Base-by-base conservation (phyloP, 2,329 filamentous ascomycete species). In the Pseudogymnoascus sp. region DNA sequence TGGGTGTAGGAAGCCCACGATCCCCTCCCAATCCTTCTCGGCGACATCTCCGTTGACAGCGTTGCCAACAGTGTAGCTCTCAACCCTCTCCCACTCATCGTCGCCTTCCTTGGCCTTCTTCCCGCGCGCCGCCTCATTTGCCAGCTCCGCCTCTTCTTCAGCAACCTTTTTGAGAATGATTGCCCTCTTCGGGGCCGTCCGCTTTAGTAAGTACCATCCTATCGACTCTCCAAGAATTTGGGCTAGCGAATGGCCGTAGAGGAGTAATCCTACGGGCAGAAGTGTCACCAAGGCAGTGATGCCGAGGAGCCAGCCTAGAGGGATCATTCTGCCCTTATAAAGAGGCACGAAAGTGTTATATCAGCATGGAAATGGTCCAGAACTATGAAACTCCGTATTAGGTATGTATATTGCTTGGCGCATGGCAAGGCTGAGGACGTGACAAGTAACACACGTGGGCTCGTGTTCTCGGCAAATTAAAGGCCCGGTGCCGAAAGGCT, bases 1-100 rank as follows among this genome's bases (percentile, higher is more conserved):
- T 1, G 95, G 95, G 75, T 99, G 95, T 73, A 99, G 96, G 81
- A 99, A 97, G 55, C 91, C 95, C 66, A 97, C 85, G 61, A 97
- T 86, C 33, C 93, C 93, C 65, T 87, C 81, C 90, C 90, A 97
- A 52, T 88, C 81, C 67, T 82, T 79, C 63, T 82, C 79, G 9
- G 73, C 71, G 63, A 72, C 74, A 25, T 73, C 75, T 52, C 75
- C 79, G 67, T 78, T 80, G 58, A 74, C 72, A 23, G 77, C 76
- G 58, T 73, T 76, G 40, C 77, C 78, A 71, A 74, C 75, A 66
- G 73, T 79, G 69, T 80, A 76, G 37, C 79, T 76, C 64, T 88
- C 83, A n/a, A 91, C 81, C 69, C 86, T 87, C 73, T 90, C 87
- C 87, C 88, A 90, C 59, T 73, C 73, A 35, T 71, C 71, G 12